phyloP scores from a whole-genome alignment of 2,329 filamentous ascomycete genomes.

The Dothiorella sarmentorum region DNA sequence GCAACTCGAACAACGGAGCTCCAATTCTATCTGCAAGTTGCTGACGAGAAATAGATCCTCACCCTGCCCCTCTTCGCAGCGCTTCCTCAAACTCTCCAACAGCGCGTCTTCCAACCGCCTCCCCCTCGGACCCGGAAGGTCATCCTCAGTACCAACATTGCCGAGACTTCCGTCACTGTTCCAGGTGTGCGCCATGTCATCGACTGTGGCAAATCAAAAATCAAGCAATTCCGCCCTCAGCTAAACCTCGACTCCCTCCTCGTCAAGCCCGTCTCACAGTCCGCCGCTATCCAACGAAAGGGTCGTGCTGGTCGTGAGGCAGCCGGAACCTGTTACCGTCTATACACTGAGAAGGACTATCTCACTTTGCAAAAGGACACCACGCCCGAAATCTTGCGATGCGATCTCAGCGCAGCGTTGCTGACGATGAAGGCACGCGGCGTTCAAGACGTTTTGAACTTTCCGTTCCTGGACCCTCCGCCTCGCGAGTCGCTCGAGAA shows the following conservation, averaged over 20 bases:
- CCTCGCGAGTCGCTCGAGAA: slow-evolving; percentile 75
- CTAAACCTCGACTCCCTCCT: slow-evolving; percentile 88
- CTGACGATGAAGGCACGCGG: slow-evolving; percentile 92
- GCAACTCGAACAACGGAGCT: neutral
- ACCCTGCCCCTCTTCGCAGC: slow-evolving; percentile 86
- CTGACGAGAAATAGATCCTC: too few species aligned
- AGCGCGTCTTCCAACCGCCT: slow-evolving; percentile 76
- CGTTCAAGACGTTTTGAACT: slow-evolving; percentile 74
- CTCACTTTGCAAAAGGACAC: slow-evolving; percentile 67
- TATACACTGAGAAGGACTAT: slow-evolving; percentile 82
- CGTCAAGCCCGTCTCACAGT: slow-evolving; percentile 86
- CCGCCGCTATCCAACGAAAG: slow-evolving; percentile 85
- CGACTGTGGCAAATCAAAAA: slow-evolving; percentile 89
- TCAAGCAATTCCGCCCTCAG: slow-evolving; percentile 82
- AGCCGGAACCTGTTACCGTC: slow-evolving; percentile 80
- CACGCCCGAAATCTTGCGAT: slow-evolving; percentile 83
- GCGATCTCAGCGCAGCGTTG: slow-evolving; percentile 80
- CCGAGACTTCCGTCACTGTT: slow-evolving; percentile 96
- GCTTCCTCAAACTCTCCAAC: slow-evolving; percentile 79
- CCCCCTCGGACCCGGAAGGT: slow-evolving; percentile 78
- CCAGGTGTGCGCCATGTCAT: slow-evolving; percentile 88
- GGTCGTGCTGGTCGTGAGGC: slow-evolving; percentile 93
- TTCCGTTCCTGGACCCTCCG: slow-evolving; percentile 82
- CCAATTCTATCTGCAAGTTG: slow-evolving; percentile 31
- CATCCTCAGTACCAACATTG: slow-evolving; percentile 92